Percentiles rank a stretch among this genome's conserved stretches.
Evolutionary conservation across 176 grass and related monocot species (phyloP).

Genomic region (Leersia perrieri): DNA sequence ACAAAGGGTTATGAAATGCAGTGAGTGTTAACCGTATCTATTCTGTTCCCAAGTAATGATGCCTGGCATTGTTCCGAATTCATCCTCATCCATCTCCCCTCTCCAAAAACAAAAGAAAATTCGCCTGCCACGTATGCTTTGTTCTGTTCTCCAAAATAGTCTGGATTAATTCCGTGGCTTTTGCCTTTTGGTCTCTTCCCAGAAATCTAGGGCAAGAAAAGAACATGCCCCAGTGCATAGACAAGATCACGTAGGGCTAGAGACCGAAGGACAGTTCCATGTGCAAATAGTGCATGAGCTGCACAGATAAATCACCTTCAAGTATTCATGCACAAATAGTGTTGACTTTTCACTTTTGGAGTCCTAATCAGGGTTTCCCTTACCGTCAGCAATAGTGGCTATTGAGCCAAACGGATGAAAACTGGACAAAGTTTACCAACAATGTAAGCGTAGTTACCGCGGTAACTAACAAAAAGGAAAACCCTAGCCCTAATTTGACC

Average conservation of each 20-base stretch:
- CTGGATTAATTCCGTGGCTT: background rate
- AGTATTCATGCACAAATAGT: background rate
- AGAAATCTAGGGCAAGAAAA: background rate
- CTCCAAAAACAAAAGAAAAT: background rate
- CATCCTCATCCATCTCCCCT: conserved; percentile 27
- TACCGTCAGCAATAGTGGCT: no score
- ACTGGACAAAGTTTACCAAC: no score
- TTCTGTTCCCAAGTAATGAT: conserved; percentile 15
- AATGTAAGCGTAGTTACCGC: no score
- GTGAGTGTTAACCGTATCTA: conserved; percentile 15
- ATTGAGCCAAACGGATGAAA: no score
- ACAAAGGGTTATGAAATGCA: background rate
- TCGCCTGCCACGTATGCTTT: background rate
- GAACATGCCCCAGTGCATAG: background rate
- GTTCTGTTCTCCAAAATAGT: background rate
- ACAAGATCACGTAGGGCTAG: background rate
- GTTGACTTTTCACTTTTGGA: background rate
- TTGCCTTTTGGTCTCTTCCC: background rate
- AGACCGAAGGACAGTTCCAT: background rate
- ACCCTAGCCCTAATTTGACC: background rate
- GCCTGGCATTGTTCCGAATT: conserved; percentile 6
- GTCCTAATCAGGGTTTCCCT: no score
- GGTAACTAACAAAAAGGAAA: no score
- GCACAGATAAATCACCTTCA: background rate
- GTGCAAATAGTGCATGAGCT: background rate